Percentiles rank a stretch among this genome's conserved stretches.
These are phyloP conservation scores for Phytophthora niederhauseri DNA, from an alignment of 352 stramenopile species.

Conservation along the genomic window DNA sequence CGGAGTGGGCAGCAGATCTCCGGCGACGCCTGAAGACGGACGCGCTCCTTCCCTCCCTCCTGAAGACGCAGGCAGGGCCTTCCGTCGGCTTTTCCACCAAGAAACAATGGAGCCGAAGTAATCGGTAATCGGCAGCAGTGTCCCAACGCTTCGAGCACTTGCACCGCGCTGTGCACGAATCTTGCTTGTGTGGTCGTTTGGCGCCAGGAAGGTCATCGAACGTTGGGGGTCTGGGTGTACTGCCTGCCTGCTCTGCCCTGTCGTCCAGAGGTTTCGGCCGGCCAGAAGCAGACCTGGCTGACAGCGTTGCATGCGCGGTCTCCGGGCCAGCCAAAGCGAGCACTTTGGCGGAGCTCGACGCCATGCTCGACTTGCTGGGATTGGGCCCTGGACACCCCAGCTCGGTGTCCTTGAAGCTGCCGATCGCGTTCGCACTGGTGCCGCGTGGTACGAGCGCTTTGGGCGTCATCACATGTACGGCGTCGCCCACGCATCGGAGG, in stretches of 20 bases:
- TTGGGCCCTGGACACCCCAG: not conserved
- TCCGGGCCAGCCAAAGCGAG: not conserved
- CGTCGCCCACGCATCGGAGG: not conserved
- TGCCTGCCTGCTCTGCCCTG: constrained; percentile 2
- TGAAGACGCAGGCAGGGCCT: too few relatives aligned
- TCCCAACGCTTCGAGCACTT: constrained; percentile 3
- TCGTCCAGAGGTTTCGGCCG: not conserved
- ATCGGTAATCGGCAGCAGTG: constrained; percentile 6
- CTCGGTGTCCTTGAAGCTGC: constrained; percentile 1
- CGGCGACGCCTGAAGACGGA: constrained; percentile 5
- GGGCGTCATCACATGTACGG: not conserved
- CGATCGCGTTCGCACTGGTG: not conserved
- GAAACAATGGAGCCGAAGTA: not conserved
- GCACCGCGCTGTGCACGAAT: constrained; percentile 1
- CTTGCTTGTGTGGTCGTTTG: constrained; percentile 6
- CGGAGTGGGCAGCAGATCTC: constrained; percentile 31
- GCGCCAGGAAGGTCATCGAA: not conserved
- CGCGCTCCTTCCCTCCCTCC: not conserved
- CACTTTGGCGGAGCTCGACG: not conserved
- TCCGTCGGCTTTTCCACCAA: constrained; percentile 11
- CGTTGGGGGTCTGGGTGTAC: not conserved
- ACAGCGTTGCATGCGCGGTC: constrained; percentile 10
- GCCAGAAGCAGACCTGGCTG: not conserved
- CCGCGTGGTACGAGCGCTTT: constrained; percentile 5
- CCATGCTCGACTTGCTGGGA: not conserved